These are phyloP conservation scores for Penicillium hesseltinei DNA, from an alignment of 2,329 filamentous ascomycete species.

Conservation along the genomic window DNA sequence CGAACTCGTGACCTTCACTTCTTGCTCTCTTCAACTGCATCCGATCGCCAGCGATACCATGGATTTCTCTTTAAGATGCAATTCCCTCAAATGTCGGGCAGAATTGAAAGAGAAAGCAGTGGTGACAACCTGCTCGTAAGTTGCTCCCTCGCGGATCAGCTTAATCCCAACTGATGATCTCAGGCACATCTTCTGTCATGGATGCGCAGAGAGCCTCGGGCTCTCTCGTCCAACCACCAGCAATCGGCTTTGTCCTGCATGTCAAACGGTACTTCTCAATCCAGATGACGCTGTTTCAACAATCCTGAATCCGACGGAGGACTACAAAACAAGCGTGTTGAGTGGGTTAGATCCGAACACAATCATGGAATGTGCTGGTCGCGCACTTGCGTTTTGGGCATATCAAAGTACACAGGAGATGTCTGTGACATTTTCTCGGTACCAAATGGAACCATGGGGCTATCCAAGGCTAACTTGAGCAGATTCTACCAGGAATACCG, in stretches of 20 bases:
- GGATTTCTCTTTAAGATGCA: constrained; percentile 76
- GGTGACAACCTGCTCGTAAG: constrained; percentile 84
- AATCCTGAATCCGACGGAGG: constrained; percentile 74
- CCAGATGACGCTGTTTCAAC: constrained; percentile 73
- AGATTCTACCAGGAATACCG: constrained; percentile 76
- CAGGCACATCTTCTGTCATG: constrained; percentile 81
- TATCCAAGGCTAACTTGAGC: constrained; percentile 8
- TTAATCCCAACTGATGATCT: constrained; percentile 7
- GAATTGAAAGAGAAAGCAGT: constrained; percentile 70
- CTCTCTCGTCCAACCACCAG: constrained; percentile 57
- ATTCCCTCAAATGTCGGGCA: constrained; percentile 71
- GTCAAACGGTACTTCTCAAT: constrained; percentile 64
- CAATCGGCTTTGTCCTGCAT: constrained; percentile 70
- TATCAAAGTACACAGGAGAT: constrained; percentile 85
- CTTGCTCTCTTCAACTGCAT: constrained; percentile 5
- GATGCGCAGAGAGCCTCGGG: constrained; percentile 66
- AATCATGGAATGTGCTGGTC: constrained; percentile 82
- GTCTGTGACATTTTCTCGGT: constrained; percentile 45
- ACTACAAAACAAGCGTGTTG: constrained; percentile 84
- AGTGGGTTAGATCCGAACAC: constrained; percentile 76
- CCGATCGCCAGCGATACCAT: constrained; percentile 47
- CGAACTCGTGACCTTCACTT: constrained; percentile 12
- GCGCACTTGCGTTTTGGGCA: constrained; percentile 78
- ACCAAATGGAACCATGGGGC: too few relatives aligned
- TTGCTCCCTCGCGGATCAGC: neutral